Percentiles rank a stretch among this genome's conserved stretches.
These are phyloP conservation scores for Trametes hirsuta DNA, from an alignment of 1,284 basidiomycete species.

Conservation along the genomic window DNA sequence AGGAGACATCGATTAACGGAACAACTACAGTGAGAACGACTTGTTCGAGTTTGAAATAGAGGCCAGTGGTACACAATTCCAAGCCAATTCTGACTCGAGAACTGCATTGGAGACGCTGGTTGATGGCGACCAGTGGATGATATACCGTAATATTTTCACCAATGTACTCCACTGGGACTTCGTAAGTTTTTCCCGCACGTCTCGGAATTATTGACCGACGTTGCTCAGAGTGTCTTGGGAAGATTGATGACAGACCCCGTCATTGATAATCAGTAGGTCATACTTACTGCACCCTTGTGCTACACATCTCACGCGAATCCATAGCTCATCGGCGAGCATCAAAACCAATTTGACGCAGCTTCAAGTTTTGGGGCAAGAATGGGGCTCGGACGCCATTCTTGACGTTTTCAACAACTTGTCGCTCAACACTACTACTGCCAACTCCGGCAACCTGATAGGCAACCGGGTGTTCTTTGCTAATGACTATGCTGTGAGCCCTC, in stretches of 20 bases:
- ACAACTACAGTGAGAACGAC: conserved; percentile 47
- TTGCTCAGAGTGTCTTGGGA: conserved; percentile 55
- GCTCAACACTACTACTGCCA: conserved; percentile 48
- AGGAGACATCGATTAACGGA: background rate
- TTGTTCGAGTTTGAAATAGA: conserved; percentile 54
- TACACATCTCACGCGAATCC: background rate
- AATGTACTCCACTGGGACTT: conserved; percentile 68
- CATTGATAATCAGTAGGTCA: conserved; percentile 57
- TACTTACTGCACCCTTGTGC: background rate
- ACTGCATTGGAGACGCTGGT: conserved; percentile 53
- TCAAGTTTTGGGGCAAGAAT: conserved; percentile 51
- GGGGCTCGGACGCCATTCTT: conserved; percentile 49
- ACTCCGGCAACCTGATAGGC: conserved; percentile 60
- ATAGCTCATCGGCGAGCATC: conserved; percentile 56
- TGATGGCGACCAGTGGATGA: conserved; percentile 66
- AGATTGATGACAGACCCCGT: conserved; percentile 68
- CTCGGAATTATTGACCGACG: background rate
- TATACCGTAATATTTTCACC: conserved; percentile 61
- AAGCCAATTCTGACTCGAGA: conserved; percentile 42
- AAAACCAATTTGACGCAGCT: conserved; percentile 62
- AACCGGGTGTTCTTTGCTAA: conserved; percentile 69
- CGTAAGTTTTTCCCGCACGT: conserved; percentile 42
- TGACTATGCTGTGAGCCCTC: conserved; percentile 61
- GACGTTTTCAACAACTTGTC: conserved; percentile 48
- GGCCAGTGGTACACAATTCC: conserved; percentile 56